Conservation (phyloP, 1,284 basidiomycete species). For the Microbotryum scabiosae region DNA sequence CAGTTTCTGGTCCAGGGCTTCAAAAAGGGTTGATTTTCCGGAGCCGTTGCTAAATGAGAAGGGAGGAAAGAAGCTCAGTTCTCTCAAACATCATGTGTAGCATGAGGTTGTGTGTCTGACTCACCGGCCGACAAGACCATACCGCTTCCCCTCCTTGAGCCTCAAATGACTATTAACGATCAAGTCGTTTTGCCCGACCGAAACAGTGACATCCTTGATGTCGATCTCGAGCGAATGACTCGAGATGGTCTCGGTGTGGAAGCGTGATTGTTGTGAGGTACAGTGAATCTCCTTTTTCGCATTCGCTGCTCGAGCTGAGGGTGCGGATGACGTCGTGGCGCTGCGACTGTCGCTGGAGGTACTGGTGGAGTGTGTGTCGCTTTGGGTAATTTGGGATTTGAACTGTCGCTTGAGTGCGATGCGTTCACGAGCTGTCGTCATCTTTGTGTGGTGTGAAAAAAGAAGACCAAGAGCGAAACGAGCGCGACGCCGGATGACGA, state of each 20-base stretch:
- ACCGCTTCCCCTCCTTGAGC: constrained; percentile 33
- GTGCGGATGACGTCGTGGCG: neutral
- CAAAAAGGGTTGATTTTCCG: constrained; percentile 52
- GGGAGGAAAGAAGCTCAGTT: neutral
- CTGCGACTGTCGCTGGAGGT: too few species aligned
- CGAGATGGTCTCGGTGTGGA: constrained; percentile 46
- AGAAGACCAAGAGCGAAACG: too few species aligned
- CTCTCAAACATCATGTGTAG: neutral
- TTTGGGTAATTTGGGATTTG: too few species aligned
- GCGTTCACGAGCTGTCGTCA: too few species aligned
- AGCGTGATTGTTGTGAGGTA: constrained; percentile 45
- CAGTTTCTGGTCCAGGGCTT: constrained; percentile 44
- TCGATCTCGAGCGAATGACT: constrained; percentile 45
- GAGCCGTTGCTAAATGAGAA: constrained; percentile 46
- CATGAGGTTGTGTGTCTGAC: neutral
- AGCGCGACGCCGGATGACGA: too few species aligned
- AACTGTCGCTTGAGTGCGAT: too few species aligned
- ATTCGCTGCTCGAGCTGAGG: neutral
- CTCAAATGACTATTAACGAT: constrained; percentile 43
- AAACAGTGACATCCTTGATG: constrained; percentile 46
- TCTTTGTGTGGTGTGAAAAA: too few species aligned
- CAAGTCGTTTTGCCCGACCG: constrained; percentile 48
- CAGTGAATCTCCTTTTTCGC: constrained; percentile 1
- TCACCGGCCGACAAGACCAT: constrained; percentile 27
- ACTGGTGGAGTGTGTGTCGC: too few species aligned